A percentile compares a stretch with the other conserved stretches of the same genome.
Evolutionary conservation across 1,284 basidiomycete genomes (phyloP).

Genomic region (Trichosporon ovoides): DNA sequence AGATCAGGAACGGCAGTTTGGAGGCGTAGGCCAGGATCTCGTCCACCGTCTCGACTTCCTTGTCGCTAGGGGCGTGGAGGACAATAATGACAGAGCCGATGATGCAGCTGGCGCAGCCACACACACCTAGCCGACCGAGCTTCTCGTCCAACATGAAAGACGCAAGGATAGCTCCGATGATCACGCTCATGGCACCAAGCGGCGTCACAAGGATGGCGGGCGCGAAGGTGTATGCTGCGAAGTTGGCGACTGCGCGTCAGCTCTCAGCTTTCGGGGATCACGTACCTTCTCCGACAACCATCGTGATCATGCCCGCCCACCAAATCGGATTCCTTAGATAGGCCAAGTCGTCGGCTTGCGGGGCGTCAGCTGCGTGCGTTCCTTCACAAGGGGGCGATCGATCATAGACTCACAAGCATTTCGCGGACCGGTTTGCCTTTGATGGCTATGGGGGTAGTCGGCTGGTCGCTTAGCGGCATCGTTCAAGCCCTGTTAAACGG

Average conservation of each 20-base stretch:
- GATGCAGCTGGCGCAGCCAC: conserved; percentile 87
- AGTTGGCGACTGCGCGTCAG: conserved; percentile 75
- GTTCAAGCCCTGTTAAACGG: conserved; percentile 68
- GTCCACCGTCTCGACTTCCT: conserved; percentile 87
- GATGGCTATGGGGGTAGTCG: conserved; percentile 68
- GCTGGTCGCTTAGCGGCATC: conserved; percentile 60
- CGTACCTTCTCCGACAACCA: conserved; percentile 81
- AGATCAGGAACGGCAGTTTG: conserved; percentile 83
- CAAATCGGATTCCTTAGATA: conserved; percentile 93
- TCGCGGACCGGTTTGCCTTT: conserved; percentile 52
- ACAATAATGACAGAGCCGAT: conserved; percentile 73
- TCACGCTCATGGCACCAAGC: conserved; percentile 87
- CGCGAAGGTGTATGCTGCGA: conserved; percentile 96
- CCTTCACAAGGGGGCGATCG: conserved; percentile 47
- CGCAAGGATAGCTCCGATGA: conserved; percentile 90
- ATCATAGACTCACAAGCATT: conserved; percentile 68
- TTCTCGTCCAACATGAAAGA: conserved; percentile 91
- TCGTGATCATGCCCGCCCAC: conserved; percentile 94
- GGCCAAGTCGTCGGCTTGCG: conserved; percentile 66
- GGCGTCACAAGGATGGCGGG: conserved; percentile 97
- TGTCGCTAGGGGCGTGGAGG: conserved; percentile 93
- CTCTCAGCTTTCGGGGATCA: background rate
- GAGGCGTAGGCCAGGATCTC: conserved; percentile 80
- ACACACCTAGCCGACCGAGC: conserved; percentile 83
- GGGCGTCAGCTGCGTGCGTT: background rate